These are phyloP conservation scores for Xylaria sp. DNA, from an alignment of 2,329 filamentous ascomycete species.

Conservation along the genomic window DNA sequence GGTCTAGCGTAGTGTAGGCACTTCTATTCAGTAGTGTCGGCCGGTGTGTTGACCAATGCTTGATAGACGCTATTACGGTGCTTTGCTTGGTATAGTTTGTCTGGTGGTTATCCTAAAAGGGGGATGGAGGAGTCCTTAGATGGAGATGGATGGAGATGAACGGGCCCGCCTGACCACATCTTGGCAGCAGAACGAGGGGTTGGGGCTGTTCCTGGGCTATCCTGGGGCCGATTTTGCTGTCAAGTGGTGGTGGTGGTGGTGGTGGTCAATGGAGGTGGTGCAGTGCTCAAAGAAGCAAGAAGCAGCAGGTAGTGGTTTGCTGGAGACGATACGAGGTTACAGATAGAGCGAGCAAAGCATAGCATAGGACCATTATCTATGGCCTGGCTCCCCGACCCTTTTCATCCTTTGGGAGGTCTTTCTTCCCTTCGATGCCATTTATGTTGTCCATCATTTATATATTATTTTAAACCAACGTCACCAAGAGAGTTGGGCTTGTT, in stretches of 20 bases:
- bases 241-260: not conserved
- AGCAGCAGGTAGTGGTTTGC: no score
- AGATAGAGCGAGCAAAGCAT: conserved; percentile 14
- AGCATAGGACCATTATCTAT: conserved; percentile 10
- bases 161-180: conserved; percentile 26
- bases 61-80: no score
- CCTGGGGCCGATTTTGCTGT: not conserved
- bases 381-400: not conserved
- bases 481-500: conserved; percentile 1
- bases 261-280: no score
- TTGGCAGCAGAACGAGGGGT: conserved; percentile 29
- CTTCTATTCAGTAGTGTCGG: not conserved
- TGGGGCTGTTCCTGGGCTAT: conserved; percentile 5
- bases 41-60: not conserved
- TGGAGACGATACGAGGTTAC: conserved; percentile 17
- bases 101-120: conserved; percentile 18
- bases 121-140: conserved; percentile 7
- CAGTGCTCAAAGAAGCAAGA: no score
- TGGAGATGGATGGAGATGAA: conserved; percentile 18
- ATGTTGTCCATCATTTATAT: not conserved
- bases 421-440: conserved; percentile 11
- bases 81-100: conserved; percentile 3
- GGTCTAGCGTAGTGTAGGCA: no score
- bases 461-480: not conserved
- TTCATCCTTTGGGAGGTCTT: conserved; percentile 4